Evolutionary conservation across 2,329 filamentous ascomycete species (phyloP).

Genomic region (Cephalotrichum gorgonifer): DNA sequence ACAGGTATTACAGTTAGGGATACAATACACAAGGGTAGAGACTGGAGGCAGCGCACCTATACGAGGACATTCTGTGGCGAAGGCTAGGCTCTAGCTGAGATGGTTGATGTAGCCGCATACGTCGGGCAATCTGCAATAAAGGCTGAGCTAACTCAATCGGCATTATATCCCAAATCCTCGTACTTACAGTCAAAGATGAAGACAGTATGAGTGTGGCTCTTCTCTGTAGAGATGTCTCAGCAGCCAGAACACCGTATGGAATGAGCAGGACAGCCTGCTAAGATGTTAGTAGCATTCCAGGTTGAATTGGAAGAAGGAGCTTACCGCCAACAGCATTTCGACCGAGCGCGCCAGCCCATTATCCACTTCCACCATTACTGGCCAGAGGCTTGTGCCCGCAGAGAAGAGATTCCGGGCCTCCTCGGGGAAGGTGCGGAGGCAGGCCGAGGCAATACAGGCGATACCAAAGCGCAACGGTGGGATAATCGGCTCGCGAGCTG

Average conservation of each 20-base stretch:
- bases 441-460: not conserved
- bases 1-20: not conserved
- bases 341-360: not conserved
- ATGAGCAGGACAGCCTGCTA: not conserved
- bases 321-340: not conserved
- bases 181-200: not conserved
- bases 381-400: not conserved
- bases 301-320: not conserved
- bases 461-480: not conserved
- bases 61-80: not conserved
- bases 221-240: not conserved
- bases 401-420: not conserved
- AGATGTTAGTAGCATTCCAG: not conserved
- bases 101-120: not conserved
- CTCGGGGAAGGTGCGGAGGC: not conserved
- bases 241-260: not conserved
- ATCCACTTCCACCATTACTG: not conserved
- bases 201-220: not conserved
- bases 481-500: not conserved
- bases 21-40: not conserved
- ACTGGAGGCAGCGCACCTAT: not conserved
- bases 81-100: not conserved
- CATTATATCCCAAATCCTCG: not conserved
- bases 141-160: not conserved
- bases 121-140: not conserved